A percentile compares a stretch with the other conserved stretches of the same genome.
Conservation (phyloP, 164 flowering plant genomes). For the Protea cynaroides region DNA sequence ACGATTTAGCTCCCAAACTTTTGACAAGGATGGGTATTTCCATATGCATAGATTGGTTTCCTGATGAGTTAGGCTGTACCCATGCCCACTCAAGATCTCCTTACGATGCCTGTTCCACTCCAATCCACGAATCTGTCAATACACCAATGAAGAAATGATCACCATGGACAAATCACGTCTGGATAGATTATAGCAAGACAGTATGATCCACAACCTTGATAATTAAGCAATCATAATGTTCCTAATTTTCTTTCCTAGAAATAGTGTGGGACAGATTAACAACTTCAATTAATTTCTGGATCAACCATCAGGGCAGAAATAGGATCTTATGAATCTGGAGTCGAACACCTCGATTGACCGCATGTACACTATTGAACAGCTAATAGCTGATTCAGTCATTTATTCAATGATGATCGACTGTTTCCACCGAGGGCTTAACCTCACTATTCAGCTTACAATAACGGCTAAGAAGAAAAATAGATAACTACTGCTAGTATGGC, state of each 20-base stretch:
- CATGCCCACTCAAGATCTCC: constrained; percentile 55
- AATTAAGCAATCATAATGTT: too few species aligned
- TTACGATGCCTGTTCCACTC: constrained; percentile 56
- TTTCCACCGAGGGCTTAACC: too few species aligned
- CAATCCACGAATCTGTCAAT: constrained; percentile 41
- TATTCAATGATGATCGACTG: neutral
- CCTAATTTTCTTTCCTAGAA: too few species aligned
- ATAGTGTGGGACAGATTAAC: too few species aligned
- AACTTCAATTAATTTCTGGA: too few species aligned
- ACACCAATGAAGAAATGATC: neutral
- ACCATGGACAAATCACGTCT: neutral
- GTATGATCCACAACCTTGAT: too few species aligned
- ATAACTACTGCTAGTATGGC: neutral
- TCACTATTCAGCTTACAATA: too few species aligned
- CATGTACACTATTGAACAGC: neutral
- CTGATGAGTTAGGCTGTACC: constrained; percentile 20
- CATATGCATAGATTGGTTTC: constrained; percentile 38
- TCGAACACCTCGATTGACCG: neutral
- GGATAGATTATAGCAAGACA: too few species aligned
- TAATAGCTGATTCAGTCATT: neutral
- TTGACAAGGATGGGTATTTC: constrained; percentile 50
- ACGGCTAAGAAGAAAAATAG: too few species aligned
- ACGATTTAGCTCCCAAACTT: constrained; percentile 25
- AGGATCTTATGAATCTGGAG: neutral
- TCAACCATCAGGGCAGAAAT: too few species aligned